Evolutionary conservation across 441 rosid genomes (phyloP).

Genomic region (Corymbia citriodora): DNA sequence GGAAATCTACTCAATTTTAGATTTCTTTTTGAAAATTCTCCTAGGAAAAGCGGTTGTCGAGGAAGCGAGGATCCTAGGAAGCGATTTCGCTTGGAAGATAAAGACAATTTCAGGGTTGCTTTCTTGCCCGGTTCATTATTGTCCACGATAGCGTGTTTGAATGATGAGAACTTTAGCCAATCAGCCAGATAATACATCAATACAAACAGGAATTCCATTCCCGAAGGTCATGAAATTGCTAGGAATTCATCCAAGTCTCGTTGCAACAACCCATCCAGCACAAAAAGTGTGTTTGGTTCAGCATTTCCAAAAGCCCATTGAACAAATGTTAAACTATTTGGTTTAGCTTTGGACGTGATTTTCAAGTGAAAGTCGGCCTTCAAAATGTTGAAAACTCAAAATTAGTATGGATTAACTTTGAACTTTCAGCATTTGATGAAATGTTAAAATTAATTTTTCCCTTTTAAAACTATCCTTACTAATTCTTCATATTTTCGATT

Average conservation of each 20-base stretch:
- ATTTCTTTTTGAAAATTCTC: neutral
- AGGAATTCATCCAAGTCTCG: neutral
- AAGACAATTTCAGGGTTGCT: neutral
- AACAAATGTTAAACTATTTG: too few relatives aligned
- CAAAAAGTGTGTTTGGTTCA: neutral
- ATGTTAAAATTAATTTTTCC: too few relatives aligned
- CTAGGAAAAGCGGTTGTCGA: accelerated
- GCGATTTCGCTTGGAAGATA: neutral
- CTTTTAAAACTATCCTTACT: too few relatives aligned
- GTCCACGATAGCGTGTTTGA: neutral
- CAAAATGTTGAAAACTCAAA: too few relatives aligned
- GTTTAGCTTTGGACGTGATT: too few relatives aligned
- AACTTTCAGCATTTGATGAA: too few relatives aligned
- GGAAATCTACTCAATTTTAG: accelerated
- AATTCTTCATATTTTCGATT: too few relatives aligned
- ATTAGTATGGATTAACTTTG: too few relatives aligned
- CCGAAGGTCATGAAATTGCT: neutral
- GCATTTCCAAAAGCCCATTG: too few relatives aligned
- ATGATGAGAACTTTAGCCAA: neutral
- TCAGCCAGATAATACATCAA: neutral
- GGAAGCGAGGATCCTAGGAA: neutral
- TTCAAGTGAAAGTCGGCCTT: too few relatives aligned
- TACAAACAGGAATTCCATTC: neutral
- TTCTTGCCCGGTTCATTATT: neutral
- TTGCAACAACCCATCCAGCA: neutral